These are phyloP conservation scores for Botrytis pseudocinerea DNA, from an alignment of 2,329 filamentous ascomycete genomes.

Conservation along the genomic window DNA sequence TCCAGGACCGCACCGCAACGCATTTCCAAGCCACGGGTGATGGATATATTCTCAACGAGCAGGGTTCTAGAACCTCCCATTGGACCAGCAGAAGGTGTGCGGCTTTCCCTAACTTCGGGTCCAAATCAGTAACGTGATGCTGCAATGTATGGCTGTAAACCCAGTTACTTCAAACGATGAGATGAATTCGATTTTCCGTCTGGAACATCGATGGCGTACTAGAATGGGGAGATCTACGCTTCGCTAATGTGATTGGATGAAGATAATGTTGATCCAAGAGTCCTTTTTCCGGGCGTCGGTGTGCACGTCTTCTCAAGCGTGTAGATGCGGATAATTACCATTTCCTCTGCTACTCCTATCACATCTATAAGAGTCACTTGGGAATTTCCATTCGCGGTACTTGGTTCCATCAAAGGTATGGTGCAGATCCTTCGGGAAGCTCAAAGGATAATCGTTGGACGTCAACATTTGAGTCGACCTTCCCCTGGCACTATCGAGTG, in stretches of 20 bases:
- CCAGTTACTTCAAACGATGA: neutral
- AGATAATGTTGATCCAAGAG: constrained; percentile 1
- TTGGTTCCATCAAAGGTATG: constrained; percentile 7
- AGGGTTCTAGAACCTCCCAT: constrained; percentile 35
- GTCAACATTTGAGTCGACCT: neutral
- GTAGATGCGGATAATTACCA: neutral
- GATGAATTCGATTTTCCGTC: neutral
- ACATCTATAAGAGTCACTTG: constrained; percentile 28
- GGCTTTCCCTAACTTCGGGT: constrained; percentile 31
- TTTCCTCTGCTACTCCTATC: constrained; percentile 29
- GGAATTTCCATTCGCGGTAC: constrained; percentile 32
- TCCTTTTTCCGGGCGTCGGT: neutral
- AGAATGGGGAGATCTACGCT: neutral
- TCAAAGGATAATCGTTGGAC: constrained; percentile 17
- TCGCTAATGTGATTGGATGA: constrained; percentile 5
- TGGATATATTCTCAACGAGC: constrained; percentile 9
- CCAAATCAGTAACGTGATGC: constrained; percentile 38
- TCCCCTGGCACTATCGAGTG: constrained; percentile 7
- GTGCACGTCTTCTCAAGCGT: neutral
- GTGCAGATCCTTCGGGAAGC: constrained; percentile 15
- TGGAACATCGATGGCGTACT: constrained; percentile 13
- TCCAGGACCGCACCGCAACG: neutral
- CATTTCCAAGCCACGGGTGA: constrained; percentile 13
- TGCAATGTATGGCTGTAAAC: constrained; percentile 35
- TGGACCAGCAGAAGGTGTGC: constrained; percentile 27